phyloP scores from a whole-genome alignment of 2,329 filamentous ascomycete genomes.

The Calycina marina region DNA sequence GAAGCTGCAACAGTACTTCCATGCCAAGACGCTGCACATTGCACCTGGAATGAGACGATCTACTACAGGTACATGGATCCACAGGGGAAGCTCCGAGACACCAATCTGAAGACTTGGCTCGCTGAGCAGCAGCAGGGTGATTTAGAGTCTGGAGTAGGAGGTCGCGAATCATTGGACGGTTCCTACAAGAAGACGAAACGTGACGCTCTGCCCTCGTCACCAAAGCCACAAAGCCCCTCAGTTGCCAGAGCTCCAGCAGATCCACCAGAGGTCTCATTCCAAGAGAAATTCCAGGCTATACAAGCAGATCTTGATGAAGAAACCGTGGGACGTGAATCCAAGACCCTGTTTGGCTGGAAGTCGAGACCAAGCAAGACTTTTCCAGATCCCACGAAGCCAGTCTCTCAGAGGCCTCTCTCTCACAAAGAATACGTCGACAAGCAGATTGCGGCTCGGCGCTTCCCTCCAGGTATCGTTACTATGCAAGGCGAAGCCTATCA shows the following conservation, averaged over 20 bases:
- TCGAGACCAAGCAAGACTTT: slow-evolving; percentile 1
- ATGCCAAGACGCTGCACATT: slow-evolving; percentile 26
- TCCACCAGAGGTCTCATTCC: too few relatives aligned
- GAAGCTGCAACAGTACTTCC: slow-evolving; percentile 35
- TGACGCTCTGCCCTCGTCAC: slow-evolving; percentile 1
- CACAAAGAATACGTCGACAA: slow-evolving; percentile 39
- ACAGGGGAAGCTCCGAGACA: slow-evolving; percentile 26
- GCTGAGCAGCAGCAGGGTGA: too few relatives aligned
- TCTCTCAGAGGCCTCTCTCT: slow-evolving; percentile 22
- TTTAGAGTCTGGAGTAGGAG: too few relatives aligned
- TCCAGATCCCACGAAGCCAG: too few relatives aligned
- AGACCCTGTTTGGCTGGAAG: too few relatives aligned
- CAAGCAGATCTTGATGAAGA: slow-evolving; percentile 26
- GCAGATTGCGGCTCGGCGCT: slow-evolving; percentile 28
- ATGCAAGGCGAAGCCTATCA: slow-evolving; percentile 39
- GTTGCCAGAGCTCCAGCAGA: too few relatives aligned
- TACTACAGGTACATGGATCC: background rate
- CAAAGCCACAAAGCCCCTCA: slow-evolving; percentile 3
- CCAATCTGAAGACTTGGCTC: too few relatives aligned
- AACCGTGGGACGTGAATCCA: background rate
- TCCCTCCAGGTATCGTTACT: slow-evolving; percentile 36
- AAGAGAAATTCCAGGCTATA: slow-evolving; percentile 26
- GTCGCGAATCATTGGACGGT: too few relatives aligned
- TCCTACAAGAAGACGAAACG: too few relatives aligned
- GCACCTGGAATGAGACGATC: slow-evolving; percentile 20